Evolutionary conservation across 1,284 basidiomycete species (phyloP).

Genomic region (Fomitopsis palustris): DNA sequence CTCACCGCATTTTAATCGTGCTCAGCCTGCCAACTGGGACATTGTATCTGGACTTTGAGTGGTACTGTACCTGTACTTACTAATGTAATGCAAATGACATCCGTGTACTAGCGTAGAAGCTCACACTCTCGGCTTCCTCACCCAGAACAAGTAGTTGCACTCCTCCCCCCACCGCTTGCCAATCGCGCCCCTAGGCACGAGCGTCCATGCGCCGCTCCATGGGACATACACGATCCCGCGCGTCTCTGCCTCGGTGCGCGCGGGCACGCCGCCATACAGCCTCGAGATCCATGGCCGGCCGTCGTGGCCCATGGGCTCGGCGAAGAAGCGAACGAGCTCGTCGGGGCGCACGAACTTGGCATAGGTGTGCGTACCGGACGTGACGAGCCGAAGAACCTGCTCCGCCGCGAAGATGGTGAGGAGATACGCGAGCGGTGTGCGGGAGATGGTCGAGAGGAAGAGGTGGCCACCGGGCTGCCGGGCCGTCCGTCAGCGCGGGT

Average conservation of each 20-base stretch:
- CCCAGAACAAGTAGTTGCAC: slow-evolving; percentile 84
- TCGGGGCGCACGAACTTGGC: slow-evolving; percentile 87
- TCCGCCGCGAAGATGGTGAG: slow-evolving; percentile 93
- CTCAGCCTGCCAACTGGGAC: too few species aligned
- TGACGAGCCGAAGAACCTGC: slow-evolving; percentile 77
- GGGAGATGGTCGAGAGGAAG: slow-evolving; percentile 94
- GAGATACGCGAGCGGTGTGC: slow-evolving; percentile 87
- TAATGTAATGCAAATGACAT: neutral
- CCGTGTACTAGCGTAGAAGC: too few species aligned
- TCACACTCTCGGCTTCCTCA: slow-evolving; percentile 49
- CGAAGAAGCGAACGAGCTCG: slow-evolving; percentile 88
- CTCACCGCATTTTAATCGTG: too few species aligned
- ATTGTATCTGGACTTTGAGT: too few species aligned
- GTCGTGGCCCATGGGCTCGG: slow-evolving; percentile 42
- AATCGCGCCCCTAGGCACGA: slow-evolving; percentile 59
- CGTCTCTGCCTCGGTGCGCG: slow-evolving; percentile 72
- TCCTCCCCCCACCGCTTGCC: slow-evolving; percentile 58
- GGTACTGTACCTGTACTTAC: neutral
- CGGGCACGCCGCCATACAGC: slow-evolving; percentile 39
- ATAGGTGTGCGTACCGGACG: slow-evolving; percentile 90
- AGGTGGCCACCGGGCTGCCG: slow-evolving; percentile 90
- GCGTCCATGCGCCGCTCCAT: slow-evolving; percentile 67
- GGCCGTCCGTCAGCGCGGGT: neutral
- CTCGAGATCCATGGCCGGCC: slow-evolving; percentile 41
- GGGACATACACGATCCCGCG: slow-evolving; percentile 85